A percentile compares a stretch with the other conserved stretches of the same genome.
phyloP scores from a whole-genome alignment of 352 stramenopile genomes.

The Globisporangium cederbergense region DNA sequence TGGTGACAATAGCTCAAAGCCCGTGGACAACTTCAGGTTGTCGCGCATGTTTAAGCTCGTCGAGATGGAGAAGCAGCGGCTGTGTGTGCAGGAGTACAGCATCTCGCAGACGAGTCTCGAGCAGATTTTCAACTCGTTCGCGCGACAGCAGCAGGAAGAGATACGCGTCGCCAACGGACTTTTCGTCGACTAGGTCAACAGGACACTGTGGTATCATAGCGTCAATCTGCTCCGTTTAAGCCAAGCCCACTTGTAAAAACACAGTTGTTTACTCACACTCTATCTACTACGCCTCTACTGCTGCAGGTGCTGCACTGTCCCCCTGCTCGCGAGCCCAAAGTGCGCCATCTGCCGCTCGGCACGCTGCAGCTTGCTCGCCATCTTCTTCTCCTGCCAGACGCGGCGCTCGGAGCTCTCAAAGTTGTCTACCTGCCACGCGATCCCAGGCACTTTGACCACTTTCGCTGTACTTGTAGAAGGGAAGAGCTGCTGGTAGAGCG shows the following conservation, averaged over 20 bases:
- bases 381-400: conserved; percentile 93
- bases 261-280: no score
- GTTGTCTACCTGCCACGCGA: conserved; percentile 80
- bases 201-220: no score
- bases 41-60: conserved; percentile 16
- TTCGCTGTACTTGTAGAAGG: conserved; percentile 62
- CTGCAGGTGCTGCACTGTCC: conserved; percentile 5
- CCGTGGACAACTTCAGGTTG: not conserved
- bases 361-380: conserved; percentile 91
- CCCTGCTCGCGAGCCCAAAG: conserved; percentile 31
- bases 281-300: not conserved
- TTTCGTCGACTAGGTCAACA: not conserved
- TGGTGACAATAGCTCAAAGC: not conserved
- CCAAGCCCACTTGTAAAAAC: no score
- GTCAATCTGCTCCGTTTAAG: no score
- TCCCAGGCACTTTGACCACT: conserved; percentile 71
- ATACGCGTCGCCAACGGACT: conserved; percentile 3
- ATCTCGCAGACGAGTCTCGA: conserved; percentile 83
- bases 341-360: conserved; percentile 72
- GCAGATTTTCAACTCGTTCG: conserved; percentile 88
- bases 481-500: conserved; percentile 88
- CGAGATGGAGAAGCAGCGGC: conserved; percentile 3
- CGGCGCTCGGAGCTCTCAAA: conserved; percentile 65
- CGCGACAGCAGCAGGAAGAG: conserved; percentile 33
- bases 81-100: conserved; percentile 71